Evolutionary conservation across 2,329 filamentous ascomycete genomes (phyloP), one percentile per base, ranked within the genome.

Genomic region (Fusarium virguliforme): DNA sequence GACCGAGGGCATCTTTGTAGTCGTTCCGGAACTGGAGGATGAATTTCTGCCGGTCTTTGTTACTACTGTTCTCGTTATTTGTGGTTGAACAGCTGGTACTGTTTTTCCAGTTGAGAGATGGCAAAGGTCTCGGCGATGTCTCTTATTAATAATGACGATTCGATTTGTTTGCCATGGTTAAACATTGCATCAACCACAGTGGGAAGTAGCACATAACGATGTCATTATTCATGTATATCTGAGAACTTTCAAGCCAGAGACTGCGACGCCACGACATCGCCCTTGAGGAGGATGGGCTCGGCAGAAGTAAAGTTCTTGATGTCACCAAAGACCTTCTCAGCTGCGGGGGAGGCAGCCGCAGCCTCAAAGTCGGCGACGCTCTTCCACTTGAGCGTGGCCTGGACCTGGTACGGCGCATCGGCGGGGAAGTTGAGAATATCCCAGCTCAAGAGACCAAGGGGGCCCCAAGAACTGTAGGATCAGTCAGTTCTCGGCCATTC

Each of bases 311-410:
- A 74, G 28, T 68, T 76, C 54, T 70, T 66, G 32, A 77, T 70
- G n/a, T 77, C 75, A 0, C 65, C 74, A 60, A 77, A 72, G 4
- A 77, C 40, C 18, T 43, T 41, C 7, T 32, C 37, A 1, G 67
- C 63, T 0, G 22, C 61, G 24, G 65, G 41, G n/a, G 32, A 59
- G 7, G 61, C 51, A 6, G 62, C 51, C 3, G 72, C 75, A 32
- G 62, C 61, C 1, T 73, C 62, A 41, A 65, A 75, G 4, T 57
- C 59, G 10, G 75, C 74, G 3, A 75, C 10, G 28, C 61, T 67
- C 7, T 73, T 63, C 62, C 74, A 77, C 37, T 68, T 71, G 15
- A 77, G 64, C 4, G 69, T 40, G 10, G 73, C 75, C 38, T 77
- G 75, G 0, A 77, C 34, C 50, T 77, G 75, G 15, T 68, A 77